Percentiles rank a stretch among this genome's conserved stretches.
Conservation (phyloP, 1,139 yeast species). For the Geotrichum histeridarum region DNA sequence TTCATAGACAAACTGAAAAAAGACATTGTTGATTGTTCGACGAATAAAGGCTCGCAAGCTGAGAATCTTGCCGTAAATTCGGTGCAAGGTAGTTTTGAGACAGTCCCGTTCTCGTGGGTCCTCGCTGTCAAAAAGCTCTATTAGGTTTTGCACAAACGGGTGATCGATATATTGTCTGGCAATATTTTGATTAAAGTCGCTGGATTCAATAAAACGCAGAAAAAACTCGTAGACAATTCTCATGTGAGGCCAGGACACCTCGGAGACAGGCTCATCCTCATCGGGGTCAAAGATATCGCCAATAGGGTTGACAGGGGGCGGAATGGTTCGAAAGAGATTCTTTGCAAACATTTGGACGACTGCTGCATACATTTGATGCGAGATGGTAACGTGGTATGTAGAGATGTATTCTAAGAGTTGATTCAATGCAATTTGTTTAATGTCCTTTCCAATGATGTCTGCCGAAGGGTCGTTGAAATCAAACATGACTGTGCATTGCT, state of each 20-base stretch:
- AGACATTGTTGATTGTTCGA: constrained; percentile 86
- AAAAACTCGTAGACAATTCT: constrained; percentile 93
- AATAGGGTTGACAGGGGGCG: constrained; percentile 96
- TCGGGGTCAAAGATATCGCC: constrained; percentile 97
- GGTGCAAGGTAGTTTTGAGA: constrained; percentile 86
- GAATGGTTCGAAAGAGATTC: constrained; percentile 90
- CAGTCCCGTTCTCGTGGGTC: constrained; percentile 96
- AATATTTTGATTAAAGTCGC: constrained; percentile 87
- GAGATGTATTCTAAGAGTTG: constrained; percentile 87
- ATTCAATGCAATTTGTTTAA: constrained; percentile 78
- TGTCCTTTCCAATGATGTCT: constrained; percentile 88
- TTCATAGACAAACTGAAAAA: constrained; percentile 88
- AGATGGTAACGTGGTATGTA: constrained; percentile 67
- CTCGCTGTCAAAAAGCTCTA: constrained; percentile 91
- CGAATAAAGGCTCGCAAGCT: constrained; percentile 87
- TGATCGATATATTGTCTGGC: constrained; percentile 95
- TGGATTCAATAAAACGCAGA: constrained; percentile 85
- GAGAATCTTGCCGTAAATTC: constrained; percentile 92
- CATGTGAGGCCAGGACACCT: constrained; percentile 99
- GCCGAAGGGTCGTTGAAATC: constrained; percentile 91
- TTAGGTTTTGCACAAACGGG: constrained; percentile 68
- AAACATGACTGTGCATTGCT: constrained; percentile 90
- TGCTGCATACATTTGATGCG: constrained; percentile 85
- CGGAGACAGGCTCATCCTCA: constrained; percentile 96
- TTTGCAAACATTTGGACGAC: constrained; percentile 86